phyloP scores from a whole-genome alignment of 352 stramenopile genomes.

The Phytophthora niederhauseri region DNA sequence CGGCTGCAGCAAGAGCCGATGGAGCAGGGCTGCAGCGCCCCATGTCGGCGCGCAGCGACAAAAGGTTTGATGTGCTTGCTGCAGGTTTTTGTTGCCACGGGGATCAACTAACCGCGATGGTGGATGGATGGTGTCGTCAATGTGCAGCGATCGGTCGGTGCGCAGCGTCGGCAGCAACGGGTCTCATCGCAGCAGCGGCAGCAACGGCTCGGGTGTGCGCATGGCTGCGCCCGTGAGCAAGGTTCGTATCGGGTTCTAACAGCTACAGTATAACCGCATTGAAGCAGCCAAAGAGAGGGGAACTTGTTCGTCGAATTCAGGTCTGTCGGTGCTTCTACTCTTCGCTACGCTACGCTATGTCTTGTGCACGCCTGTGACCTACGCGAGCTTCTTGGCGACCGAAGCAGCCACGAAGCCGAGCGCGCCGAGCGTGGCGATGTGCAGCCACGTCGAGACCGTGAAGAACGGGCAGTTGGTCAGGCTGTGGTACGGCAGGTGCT shows the following conservation, averaged over 20 bases:
- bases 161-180: constrained; percentile 58
- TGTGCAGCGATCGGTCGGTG: constrained; percentile 53
- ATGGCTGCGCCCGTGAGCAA: constrained; percentile 68
- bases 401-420: constrained; percentile 55
- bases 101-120: constrained; percentile 12
- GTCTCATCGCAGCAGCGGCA: constrained; percentile 56
- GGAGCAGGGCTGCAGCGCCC: constrained; percentile 51
- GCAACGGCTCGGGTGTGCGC: constrained; percentile 50
- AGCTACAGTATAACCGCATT: constrained; percentile 8
- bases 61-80: constrained; percentile 49
- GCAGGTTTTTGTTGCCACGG: constrained; percentile 6
- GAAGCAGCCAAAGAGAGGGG: constrained; percentile 17
- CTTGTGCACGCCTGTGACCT: constrained; percentile 16
- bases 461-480: constrained; percentile 79
- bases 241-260: constrained; percentile 66
- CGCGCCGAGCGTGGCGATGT: constrained; percentile 65
- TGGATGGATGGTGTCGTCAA: constrained; percentile 3
- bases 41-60: constrained; percentile 71
- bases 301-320: constrained; percentile 17
- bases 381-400: constrained; percentile 65
- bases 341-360: constrained; percentile 15
- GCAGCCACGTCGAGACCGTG: constrained; percentile 77
- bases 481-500: constrained; percentile 79
- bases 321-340: not conserved
- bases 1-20: constrained; percentile 50